Evolutionary conservation across 495 filamentous ascomycete species (phyloP).

Genomic region (Penicillium herquei): DNA sequence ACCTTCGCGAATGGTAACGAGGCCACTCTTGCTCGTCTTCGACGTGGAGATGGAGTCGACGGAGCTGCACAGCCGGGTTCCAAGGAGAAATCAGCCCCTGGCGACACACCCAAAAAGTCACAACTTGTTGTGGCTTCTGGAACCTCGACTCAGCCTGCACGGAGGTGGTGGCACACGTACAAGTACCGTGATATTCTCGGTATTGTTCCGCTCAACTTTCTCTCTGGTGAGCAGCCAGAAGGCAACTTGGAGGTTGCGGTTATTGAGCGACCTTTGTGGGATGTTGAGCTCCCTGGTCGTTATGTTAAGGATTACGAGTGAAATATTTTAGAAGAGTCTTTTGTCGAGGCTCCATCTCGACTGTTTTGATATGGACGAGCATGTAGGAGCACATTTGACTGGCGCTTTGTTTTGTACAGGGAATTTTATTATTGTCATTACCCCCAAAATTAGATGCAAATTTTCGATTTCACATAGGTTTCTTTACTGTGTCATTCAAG

Average conservation of each 20-base stretch:
- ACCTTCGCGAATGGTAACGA: slow-evolving; percentile 33
- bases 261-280: slow-evolving; percentile 83
- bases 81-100: slow-evolving; percentile 13
- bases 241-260: slow-evolving; percentile 72
- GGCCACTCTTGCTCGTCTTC: slow-evolving; percentile 30
- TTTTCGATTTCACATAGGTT: background rate
- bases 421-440: background rate
- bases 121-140: slow-evolving; percentile 23
- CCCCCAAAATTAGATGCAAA: background rate
- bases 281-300: slow-evolving; percentile 73
- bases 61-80: slow-evolving; percentile 30
- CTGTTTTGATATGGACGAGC: slow-evolving; percentile 16
- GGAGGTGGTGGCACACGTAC: slow-evolving; percentile 73
- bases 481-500: background rate
- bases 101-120: slow-evolving; percentile 29
- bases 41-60: slow-evolving; percentile 34
- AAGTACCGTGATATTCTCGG: slow-evolving; percentile 91
- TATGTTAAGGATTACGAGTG: slow-evolving; percentile 69
- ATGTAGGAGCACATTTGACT: slow-evolving; percentile 23
- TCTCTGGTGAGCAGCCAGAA: slow-evolving; percentile 22
- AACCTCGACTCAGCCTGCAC: slow-evolving; percentile 22
- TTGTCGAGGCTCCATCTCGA: slow-evolving; percentile 10
- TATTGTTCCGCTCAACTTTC: slow-evolving; percentile 64
- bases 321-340: slow-evolving; percentile 5
- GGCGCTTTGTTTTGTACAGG: slow-evolving; percentile 14